These are phyloP conservation scores for Russula abietina DNA, from an alignment of 768 basidiomycete genomes.

Conservation along the genomic window DNA sequence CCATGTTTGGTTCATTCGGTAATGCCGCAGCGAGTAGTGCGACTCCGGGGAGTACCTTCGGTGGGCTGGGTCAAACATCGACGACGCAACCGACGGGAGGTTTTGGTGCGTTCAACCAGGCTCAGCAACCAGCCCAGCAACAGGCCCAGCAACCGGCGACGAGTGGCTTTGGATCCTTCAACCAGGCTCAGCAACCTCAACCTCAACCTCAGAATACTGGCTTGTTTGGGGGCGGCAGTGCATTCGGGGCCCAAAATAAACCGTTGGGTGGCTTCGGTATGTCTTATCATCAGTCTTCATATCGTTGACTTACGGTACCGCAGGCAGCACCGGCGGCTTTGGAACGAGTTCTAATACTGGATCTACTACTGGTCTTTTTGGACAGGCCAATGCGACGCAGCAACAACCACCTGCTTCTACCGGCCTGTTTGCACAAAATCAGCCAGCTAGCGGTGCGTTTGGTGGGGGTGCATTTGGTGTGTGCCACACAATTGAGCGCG, in stretches of 20 bases:
- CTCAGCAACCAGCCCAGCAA: slow-evolving; percentile 28
- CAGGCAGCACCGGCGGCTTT: slow-evolving; percentile 19
- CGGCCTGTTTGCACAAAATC: slow-evolving; percentile 31
- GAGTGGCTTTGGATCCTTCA: slow-evolving; percentile 34
- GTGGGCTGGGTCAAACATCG: slow-evolving; percentile 27
- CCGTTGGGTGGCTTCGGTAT: slow-evolving; percentile 27
- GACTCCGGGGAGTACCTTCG: slow-evolving; percentile 28
- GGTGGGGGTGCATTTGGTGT: slow-evolving; percentile 30
- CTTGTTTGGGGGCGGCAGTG: slow-evolving; percentile 29
- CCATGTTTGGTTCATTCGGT: slow-evolving; percentile 30
- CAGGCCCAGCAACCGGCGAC: slow-evolving; percentile 30
- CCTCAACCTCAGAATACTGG: slow-evolving; percentile 20
- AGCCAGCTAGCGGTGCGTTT: slow-evolving; percentile 20
- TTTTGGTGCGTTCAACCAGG: slow-evolving; percentile 29
- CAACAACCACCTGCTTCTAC: slow-evolving; percentile 30
- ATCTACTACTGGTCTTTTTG: slow-evolving; percentile 27
- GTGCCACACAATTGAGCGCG: neutral
- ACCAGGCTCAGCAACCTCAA: slow-evolving; percentile 25
- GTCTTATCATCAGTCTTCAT: neutral
- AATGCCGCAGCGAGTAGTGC: slow-evolving; percentile 26
- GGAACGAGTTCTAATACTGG: slow-evolving; percentile 18
- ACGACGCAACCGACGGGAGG: slow-evolving; percentile 23
- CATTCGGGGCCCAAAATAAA: slow-evolving; percentile 33
- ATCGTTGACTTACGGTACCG: slow-evolving; percentile 1
- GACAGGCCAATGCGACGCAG: slow-evolving; percentile 28